phyloP scores from a whole-genome alignment of 2,329 filamentous ascomycete species.

The Beauveria asiatica region DNA sequence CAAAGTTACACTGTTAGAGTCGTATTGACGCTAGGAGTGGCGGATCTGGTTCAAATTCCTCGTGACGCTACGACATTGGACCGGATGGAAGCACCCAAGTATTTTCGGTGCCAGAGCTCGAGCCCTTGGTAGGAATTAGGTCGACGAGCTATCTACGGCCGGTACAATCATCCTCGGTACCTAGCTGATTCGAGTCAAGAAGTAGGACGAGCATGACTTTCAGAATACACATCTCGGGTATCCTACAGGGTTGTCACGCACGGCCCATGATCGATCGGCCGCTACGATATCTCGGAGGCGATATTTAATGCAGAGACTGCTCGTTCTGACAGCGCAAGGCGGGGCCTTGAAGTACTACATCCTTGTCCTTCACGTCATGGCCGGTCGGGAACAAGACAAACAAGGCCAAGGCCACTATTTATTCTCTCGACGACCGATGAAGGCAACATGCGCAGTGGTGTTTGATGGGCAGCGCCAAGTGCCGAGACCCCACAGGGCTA shows the following conservation, averaged over 20 bases:
- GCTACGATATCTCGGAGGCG: not conserved
- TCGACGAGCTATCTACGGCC: not conserved
- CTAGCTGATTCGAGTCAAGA: not conserved
- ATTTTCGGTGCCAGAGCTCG: slow-evolving; percentile 6
- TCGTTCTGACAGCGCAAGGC: not conserved
- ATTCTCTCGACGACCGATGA: not conserved
- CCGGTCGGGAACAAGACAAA: not conserved
- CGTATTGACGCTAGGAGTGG: slow-evolving; percentile 1
- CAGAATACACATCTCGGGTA: not conserved
- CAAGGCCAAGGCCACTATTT: not conserved
- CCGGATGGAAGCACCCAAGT: not conserved
- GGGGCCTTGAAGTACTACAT: not conserved
- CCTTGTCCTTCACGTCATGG: not conserved
- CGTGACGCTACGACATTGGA: slow-evolving; percentile 5
- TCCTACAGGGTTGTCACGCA: not conserved
- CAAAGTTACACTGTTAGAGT: not conserved
- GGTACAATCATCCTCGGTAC: not conserved
- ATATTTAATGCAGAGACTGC: not conserved
- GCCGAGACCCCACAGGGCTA: not conserved
- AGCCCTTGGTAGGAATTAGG: not conserved
- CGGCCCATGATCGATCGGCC: too few species aligned
- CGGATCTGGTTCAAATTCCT: slow-evolving; percentile 9
- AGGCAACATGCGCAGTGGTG: not conserved
- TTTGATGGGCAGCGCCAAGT: not conserved
- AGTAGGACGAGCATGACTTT: not conserved